Percentiles rank a stretch among this genome's conserved stretches.
These are phyloP conservation scores for Boletus fagicola DNA, from an alignment of 768 basidiomycete species.

Conservation along the genomic window DNA sequence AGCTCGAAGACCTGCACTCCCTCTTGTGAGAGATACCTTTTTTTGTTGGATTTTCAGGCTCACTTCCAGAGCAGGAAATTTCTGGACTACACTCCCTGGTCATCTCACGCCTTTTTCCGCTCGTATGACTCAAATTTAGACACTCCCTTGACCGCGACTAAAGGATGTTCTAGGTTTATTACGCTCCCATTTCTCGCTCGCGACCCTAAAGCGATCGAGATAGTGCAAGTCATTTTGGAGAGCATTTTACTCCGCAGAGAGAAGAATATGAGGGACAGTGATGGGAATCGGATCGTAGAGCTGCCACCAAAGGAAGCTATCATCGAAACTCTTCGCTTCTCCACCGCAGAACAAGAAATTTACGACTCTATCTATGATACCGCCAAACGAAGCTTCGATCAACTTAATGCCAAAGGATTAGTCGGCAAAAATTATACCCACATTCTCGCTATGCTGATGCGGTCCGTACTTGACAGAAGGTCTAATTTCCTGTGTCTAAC, in stretches of 20 bases:
- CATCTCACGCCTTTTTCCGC: slow-evolving; percentile 84
- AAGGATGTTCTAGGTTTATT: slow-evolving; percentile 60
- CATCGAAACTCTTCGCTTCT: slow-evolving; percentile 78
- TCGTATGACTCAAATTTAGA: slow-evolving; percentile 48
- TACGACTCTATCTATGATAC: slow-evolving; percentile 84
- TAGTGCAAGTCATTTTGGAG: slow-evolving; percentile 93
- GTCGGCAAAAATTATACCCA: slow-evolving; percentile 80
- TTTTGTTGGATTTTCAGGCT: slow-evolving; percentile 40
- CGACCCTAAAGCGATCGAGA: slow-evolving; percentile 90
- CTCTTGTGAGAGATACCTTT: slow-evolving; percentile 56
- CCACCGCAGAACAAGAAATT: slow-evolving; percentile 75
- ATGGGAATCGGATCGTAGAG: slow-evolving; percentile 86
- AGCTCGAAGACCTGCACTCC: slow-evolving; percentile 87
- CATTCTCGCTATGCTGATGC: slow-evolving; percentile 93
- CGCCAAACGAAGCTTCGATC: slow-evolving; percentile 79
- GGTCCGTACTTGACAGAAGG: slow-evolving; percentile 43
- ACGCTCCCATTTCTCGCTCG: slow-evolving; percentile 88
- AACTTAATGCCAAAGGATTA: slow-evolving; percentile 73
- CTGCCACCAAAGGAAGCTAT: slow-evolving; percentile 81
- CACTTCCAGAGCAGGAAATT: slow-evolving; percentile 56
- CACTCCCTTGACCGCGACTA: not conserved
- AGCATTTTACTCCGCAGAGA: slow-evolving; percentile 84
- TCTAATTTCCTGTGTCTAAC: slow-evolving; percentile 6
- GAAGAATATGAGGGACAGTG: slow-evolving; percentile 85
- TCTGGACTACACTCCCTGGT: slow-evolving; percentile 77